Percentiles rank a stretch among this genome's conserved stretches.
phyloP scores from a whole-genome alignment of 2,329 filamentous ascomycete genomes.

The Trichoderma hamatum region DNA sequence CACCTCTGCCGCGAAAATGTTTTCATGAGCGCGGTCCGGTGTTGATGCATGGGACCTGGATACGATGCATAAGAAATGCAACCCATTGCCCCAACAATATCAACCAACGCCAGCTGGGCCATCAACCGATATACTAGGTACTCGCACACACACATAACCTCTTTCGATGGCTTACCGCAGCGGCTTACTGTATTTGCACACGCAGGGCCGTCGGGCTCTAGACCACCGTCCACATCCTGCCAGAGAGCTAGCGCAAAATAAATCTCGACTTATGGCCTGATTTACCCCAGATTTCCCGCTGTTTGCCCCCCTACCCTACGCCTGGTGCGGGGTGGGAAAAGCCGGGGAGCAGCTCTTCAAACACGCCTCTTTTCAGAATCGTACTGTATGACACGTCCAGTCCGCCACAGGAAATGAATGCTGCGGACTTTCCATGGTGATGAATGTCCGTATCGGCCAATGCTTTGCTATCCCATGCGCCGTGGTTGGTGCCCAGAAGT shows the following conservation, averaged over 20 bases:
- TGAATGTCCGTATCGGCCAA: background rate
- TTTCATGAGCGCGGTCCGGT: background rate
- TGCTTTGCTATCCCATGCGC: background rate
- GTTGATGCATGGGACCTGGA: background rate
- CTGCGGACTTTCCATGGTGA: background rate
- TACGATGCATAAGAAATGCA: conserved; percentile 7
- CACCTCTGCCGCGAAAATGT: conserved; percentile 3
- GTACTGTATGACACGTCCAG: background rate
- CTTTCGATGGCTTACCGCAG: background rate
- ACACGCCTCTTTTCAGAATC: background rate
- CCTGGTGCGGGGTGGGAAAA: conserved; percentile 24
- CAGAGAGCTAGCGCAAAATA: conserved; percentile 16
- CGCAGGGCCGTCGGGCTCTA: conserved; percentile 17
- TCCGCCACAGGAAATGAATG: background rate
- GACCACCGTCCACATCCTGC: conserved; percentile 15
- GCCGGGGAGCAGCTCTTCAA: conserved; percentile 17
- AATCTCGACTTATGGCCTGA: conserved; percentile 23
- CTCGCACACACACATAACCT: background rate
- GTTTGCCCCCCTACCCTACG: conserved; percentile 11
- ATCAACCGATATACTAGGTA: background rate
- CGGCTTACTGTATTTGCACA: background rate
- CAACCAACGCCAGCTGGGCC: background rate
- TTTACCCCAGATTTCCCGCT: conserved; percentile 26
- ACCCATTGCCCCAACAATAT: conserved; percentile 9
- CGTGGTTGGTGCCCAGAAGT: background rate